Evolutionary conservation across 805 yeast genomes (phyloP), one percentile per base, ranked within the genome.

Genomic region (Starmerella bacillaris): DNA sequence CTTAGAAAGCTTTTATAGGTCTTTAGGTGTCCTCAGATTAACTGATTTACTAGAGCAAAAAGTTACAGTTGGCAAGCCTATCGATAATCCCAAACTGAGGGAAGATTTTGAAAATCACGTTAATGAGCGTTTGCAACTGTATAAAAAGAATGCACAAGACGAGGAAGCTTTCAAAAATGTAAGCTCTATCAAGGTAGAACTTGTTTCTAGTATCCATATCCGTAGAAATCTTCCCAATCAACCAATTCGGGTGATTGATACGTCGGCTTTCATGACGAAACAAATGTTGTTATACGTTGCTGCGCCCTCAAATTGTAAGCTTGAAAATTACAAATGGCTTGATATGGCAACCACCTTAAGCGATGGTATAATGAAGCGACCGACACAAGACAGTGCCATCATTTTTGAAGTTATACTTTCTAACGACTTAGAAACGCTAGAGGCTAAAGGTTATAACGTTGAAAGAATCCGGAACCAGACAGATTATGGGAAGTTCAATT

Each of bases 401-500:
- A 54, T 59, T 4, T 37, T 59, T 8, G 63, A 59, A 32, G 43
- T 57, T 17, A 51, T 56, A 29, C 46, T 59, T n/a, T 45, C 46
- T 20, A 41, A 53, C 6, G 41, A 50, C 11, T 41, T 59, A 30
- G 37, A 38, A 9, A 34, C 47, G 14, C 46, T 59, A 24, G 54
- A 54, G 38, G 36, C 48, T 28, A 56, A 60, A 30, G 64, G 64
- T 8, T 58, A 55, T 41, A 56, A 59, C 41, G 60, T 59, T 8
- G 47, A 48, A 18, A 39, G 60, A 17, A 39, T 58, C 18, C 43
- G 54, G 22, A 40, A 43, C 30, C 39, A 45, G 29, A 26, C n/a
- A 14, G n/a, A 14, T 18, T 15, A 26, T 26, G 14, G 6, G 11
- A 11, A n/a, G 2, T 14, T 18, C 21, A 24, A 27, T 3, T 24